Evolutionary conservation across 2,329 filamentous ascomycete genomes (phyloP).

Genomic region (Pseudogymnoascus sp.): DNA sequence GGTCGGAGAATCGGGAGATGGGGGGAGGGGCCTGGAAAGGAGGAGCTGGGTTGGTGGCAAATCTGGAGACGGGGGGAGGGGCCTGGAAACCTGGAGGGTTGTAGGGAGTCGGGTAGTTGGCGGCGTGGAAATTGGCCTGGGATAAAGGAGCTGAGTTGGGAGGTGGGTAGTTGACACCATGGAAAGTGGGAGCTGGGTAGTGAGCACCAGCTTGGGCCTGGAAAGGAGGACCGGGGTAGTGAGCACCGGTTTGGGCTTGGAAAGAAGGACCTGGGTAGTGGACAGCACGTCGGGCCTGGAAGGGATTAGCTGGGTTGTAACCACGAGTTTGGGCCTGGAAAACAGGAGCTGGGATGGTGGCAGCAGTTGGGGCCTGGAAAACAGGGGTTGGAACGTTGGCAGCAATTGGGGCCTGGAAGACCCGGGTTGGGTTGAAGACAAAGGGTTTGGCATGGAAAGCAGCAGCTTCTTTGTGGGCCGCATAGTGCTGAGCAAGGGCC

Average conservation of each 20-base stretch:
- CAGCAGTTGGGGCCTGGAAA: background rate
- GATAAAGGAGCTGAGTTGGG: too few relatives aligned
- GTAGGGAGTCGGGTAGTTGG: background rate
- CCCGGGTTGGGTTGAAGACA: background rate
- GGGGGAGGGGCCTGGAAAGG: background rate
- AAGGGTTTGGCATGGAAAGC: too few relatives aligned
- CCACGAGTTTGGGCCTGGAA: background rate
- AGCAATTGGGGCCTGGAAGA: too few relatives aligned
- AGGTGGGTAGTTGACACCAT: too few relatives aligned
- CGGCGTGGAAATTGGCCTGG: background rate
- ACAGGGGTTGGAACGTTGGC: too few relatives aligned
- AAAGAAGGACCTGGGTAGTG: background rate
- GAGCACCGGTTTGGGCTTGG: background rate
- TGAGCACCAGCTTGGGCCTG: background rate
- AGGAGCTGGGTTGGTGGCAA: too few relatives aligned
- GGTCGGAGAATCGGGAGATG: too few relatives aligned
- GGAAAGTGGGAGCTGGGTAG: background rate
- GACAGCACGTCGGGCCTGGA: background rate
- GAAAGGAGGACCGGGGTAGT: too few relatives aligned
- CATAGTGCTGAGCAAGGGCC: too few relatives aligned
- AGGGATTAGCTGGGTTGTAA: background rate
- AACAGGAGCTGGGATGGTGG: background rate
- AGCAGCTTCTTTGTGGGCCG: too few relatives aligned
- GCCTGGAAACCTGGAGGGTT: background rate
- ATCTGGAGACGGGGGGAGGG: too few relatives aligned